Percentiles rank a stretch among this genome's conserved stretches.
phyloP scores from a whole-genome alignment of 352 stramenopile genomes.

The Nothophytophthora sp. region DNA sequence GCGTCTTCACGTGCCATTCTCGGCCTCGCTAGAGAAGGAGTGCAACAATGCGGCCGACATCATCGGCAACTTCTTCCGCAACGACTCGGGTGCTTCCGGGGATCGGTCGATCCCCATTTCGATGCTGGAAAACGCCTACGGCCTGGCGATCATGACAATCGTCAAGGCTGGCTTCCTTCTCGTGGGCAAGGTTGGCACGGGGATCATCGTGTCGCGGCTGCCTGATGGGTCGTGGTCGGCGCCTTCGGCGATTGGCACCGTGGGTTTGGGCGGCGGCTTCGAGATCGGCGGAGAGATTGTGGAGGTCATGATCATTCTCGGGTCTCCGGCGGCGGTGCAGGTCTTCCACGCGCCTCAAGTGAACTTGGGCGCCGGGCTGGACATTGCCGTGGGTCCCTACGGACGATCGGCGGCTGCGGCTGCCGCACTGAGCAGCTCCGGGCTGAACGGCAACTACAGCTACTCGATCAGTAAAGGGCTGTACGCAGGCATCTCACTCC shows the following conservation, averaged over 20 bases:
- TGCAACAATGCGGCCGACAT: constrained; percentile 68
- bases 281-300: constrained; percentile 89
- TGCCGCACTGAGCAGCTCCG: constrained; percentile 44
- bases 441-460: constrained; percentile 87
- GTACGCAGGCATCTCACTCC: constrained; percentile 89
- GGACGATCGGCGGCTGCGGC: constrained; percentile 69
- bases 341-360: constrained; percentile 83
- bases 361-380: constrained; percentile 87
- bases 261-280: constrained; percentile 76
- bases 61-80: constrained; percentile 66
- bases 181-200: constrained; percentile 62
- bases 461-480: constrained; percentile 91
- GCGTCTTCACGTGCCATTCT: constrained; percentile 57
- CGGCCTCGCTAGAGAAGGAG: constrained; percentile 50
- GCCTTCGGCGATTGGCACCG: constrained; percentile 87
- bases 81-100: constrained; percentile 42
- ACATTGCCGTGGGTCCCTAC: constrained; percentile 83
- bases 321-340: constrained; percentile 82
- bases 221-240: constrained; percentile 80
- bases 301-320: constrained; percentile 92
- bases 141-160: constrained; percentile 59
- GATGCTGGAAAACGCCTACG: constrained; percentile 53
- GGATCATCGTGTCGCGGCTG: constrained; percentile 82
- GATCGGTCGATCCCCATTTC: constrained; percentile 50
- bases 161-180: constrained; percentile 57